A percentile compares a stretch with the other conserved stretches of the same genome.
These are phyloP conservation scores for Saccharum officinarum DNA, from an alignment of 176 grass and related monocot species.

Conservation along the genomic window DNA sequence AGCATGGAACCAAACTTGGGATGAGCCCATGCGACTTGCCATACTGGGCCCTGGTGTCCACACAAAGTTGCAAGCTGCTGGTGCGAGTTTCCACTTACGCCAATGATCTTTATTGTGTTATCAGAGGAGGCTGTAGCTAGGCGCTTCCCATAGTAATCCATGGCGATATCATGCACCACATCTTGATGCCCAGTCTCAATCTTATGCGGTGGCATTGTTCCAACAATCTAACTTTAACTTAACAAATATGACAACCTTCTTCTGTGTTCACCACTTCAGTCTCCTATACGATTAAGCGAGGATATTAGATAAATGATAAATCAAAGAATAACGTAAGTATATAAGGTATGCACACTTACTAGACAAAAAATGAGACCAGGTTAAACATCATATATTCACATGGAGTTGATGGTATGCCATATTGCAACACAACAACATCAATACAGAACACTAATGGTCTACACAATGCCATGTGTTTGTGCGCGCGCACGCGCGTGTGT, in stretches of 20 bases:
- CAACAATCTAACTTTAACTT: conserved; percentile 4
- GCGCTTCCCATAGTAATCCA: conserved; percentile 87
- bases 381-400: conserved; percentile 7
- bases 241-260: not conserved
- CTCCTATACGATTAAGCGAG: not conserved
- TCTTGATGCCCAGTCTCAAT: conserved; percentile 74
- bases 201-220: conserved; percentile 65
- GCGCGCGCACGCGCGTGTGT: no score
- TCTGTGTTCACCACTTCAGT: not conserved
- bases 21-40: conserved; percentile 76
- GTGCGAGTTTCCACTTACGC: conserved; percentile 61
- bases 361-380: not conserved
- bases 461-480: no score
- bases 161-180: conserved; percentile 65
- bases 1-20: conserved; percentile 81
- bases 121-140: conserved; percentile 72
- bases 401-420: not conserved
- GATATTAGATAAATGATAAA: not conserved
- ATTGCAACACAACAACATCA: not conserved
- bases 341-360: not conserved
- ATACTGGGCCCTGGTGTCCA: conserved; percentile 75
- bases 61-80: conserved; percentile 72
- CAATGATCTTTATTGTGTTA: conserved; percentile 71
- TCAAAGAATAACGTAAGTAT: not conserved
- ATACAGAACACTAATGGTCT: not conserved